A percentile compares a stretch with the other conserved stretches of the same genome.
Evolutionary conservation across 2,329 filamentous ascomycete genomes (phyloP).

Genomic region (Verticillium longisporum): DNA sequence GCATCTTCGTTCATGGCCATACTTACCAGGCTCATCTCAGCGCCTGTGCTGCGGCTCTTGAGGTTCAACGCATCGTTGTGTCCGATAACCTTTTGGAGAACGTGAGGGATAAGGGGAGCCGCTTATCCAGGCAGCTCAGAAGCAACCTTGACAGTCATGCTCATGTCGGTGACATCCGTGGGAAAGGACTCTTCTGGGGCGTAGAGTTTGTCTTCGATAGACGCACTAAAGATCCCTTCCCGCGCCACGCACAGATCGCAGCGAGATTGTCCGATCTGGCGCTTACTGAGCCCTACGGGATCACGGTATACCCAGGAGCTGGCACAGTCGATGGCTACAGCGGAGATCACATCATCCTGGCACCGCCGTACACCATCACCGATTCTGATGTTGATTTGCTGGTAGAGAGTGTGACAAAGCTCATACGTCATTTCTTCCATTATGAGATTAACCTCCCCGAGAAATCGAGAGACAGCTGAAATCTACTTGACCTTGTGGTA

Average conservation of each 20-base stretch:
- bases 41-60: conserved; percentile 17
- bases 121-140: conserved; percentile 17
- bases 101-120: conserved; percentile 19
- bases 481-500: neutral
- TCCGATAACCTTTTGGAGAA: conserved; percentile 24
- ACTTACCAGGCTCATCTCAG: conserved; percentile 20
- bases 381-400: conserved; percentile 39
- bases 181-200: conserved; percentile 37
- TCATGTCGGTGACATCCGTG: conserved; percentile 32
- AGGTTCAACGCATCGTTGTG: conserved; percentile 24
- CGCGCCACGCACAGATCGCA: conserved; percentile 16
- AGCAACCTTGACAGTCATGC: neutral
- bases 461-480: neutral
- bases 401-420: neutral
- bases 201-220: conserved; percentile 37
- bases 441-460: conserved; percentile 17
- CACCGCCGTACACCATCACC: conserved; percentile 61
- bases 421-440: conserved; percentile 38
- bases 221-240: conserved; percentile 27
- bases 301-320: conserved; percentile 42
- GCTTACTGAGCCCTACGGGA: conserved; percentile 17
- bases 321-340: conserved; percentile 52
- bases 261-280: conserved; percentile 18
- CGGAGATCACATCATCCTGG: conserved; percentile 65
- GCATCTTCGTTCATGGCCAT: conserved; percentile 15